Conservation (phyloP, 352 stramenopile species). For the Phytophthora pinifolia region DNA sequence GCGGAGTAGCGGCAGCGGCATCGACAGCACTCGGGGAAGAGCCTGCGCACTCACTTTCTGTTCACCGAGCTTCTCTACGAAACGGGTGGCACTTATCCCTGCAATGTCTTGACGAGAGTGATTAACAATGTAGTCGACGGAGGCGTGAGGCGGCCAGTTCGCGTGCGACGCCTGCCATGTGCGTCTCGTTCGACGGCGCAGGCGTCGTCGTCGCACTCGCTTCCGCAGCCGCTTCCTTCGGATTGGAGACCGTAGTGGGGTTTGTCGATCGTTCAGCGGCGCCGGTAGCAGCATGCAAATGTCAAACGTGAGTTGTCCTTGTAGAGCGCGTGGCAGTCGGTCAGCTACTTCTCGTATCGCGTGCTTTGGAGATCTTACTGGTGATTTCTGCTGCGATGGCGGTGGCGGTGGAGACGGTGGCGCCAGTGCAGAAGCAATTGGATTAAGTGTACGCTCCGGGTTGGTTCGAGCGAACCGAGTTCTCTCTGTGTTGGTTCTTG, state of each 20-base stretch:
- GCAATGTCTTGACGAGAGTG: slow-evolving; percentile 26
- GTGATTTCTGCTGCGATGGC: neutral
- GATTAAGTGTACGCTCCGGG: slow-evolving; percentile 4
- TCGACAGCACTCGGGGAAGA: slow-evolving; percentile 20
- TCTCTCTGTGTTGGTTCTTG: too few relatives aligned
- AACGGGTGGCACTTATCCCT: slow-evolving; percentile 24
- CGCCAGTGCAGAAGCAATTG: neutral
- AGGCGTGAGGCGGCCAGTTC: slow-evolving; percentile 34
- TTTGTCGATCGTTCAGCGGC: slow-evolving; percentile 53
- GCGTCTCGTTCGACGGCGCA: slow-evolving; percentile 40
- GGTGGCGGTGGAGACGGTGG: neutral
- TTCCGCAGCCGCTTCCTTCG: slow-evolving; percentile 37
- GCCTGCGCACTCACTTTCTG: slow-evolving; percentile 14
- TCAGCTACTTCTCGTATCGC: slow-evolving; percentile 37
- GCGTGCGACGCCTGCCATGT: slow-evolving; percentile 32
- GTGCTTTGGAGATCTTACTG: slow-evolving; percentile 22
- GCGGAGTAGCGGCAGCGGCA: slow-evolving; percentile 15
- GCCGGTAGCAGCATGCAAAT: slow-evolving; percentile 61
- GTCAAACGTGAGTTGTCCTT: slow-evolving; percentile 56
- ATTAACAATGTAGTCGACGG: slow-evolving; percentile 45
- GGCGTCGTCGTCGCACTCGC: slow-evolving; percentile 24
- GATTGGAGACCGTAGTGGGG: slow-evolving; percentile 51
- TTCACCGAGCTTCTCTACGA: slow-evolving; percentile 42
- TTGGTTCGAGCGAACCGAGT: neutral
- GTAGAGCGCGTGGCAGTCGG: slow-evolving; percentile 31